Base-by-base conservation (phyloP, 148 eudicot genomes). In the Gaultheria prostrata region DNA sequence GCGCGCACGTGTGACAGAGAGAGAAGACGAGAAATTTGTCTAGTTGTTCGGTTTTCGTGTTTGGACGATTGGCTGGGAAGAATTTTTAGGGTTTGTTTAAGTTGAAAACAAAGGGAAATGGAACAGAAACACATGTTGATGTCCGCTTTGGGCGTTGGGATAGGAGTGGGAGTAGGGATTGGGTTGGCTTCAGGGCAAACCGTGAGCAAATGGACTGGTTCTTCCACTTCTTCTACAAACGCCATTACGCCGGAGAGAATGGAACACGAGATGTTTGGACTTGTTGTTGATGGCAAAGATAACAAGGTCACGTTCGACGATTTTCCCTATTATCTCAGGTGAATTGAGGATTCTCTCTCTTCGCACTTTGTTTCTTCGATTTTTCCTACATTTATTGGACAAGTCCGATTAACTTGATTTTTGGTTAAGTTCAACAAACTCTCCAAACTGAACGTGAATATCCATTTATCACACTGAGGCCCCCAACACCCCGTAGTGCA, bases 261-360 rank as follows among this genome's bases (percentile, higher is more conserved):
- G 95, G 99, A 96, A 84, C 92, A 91, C 24, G 98, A 96, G 92
- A 89, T 96, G 89, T 54, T 90, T 1, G 77, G 86, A 57, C 85
- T 92, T 78, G 79, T 94, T 45, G 53, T 89, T 67, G 94, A 93
- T 88, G 98, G 97, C 83, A 89, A 85, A 45, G 93, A 94, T 48
- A 84, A 85, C 76, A 90, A 90, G 18, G 95, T 96, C 73, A 96
- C 99, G 39, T 96, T 96, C 65, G 97, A 94, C 78, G 91, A 94
- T 56, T 96, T 96, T 39, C 99, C 99, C 4, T 96, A 93, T 77
- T 93, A 96, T 81, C 94, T 96, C 56, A 96, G 98, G 99, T 96
- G 32, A 61, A 6, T 4, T 11, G 6, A 50, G 1, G 54, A 6
- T 80, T 45, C 7, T 8, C 35, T 21, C 17, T n/a, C 43, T 49